Conservation (phyloP, 1,139 yeast species). For the Neolecta irregularis region DNA sequence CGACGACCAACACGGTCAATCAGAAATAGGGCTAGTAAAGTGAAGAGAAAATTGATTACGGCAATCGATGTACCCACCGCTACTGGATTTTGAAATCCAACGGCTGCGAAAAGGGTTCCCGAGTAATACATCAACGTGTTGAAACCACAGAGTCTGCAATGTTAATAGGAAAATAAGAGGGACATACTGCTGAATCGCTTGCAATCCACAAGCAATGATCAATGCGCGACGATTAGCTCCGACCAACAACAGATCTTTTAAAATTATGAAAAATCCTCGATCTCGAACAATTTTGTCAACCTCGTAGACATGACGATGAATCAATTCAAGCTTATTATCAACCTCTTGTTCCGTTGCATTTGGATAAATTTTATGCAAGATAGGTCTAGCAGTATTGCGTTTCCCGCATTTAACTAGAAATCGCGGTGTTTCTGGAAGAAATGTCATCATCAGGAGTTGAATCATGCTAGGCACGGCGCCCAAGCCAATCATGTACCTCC, state of each 20-base stretch:
- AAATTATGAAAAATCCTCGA: conserved; percentile 30
- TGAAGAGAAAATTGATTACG: conserved; percentile 79
- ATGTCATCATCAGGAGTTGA: conserved; percentile 62
- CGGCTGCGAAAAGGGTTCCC: conserved; percentile 73
- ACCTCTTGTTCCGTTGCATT: conserved; percentile 21
- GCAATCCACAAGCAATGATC: conserved; percentile 77
- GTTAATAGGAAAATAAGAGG: no score
- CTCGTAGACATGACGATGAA: conserved; percentile 17
- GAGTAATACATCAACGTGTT: conserved; percentile 90
- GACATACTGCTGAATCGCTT: conserved; percentile 91
- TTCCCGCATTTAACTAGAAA: conserved; percentile 60
- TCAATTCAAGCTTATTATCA: conserved; percentile 18
- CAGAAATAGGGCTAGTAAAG: conserved; percentile 63
- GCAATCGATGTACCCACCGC: conserved; percentile 90
- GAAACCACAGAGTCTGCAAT: conserved; percentile 91
- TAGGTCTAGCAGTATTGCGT: conserved; percentile 47
- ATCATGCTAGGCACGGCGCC: conserved; percentile 74
- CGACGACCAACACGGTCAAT: conserved; percentile 83
- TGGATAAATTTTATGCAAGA: conserved; percentile 35
- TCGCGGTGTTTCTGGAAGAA: conserved; percentile 92
- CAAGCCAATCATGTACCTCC: conserved; percentile 85
- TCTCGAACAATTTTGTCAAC: conserved; percentile 20
- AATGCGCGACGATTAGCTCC: conserved; percentile 78
- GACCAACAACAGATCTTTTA: conserved; percentile 51
- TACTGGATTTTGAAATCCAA: conserved; percentile 72